A percentile compares a stretch with the other conserved stretches of the same genome.
These are phyloP conservation scores for Starmerella vaccinii DNA, from an alignment of 805 yeast species.

Conservation along the genomic window DNA sequence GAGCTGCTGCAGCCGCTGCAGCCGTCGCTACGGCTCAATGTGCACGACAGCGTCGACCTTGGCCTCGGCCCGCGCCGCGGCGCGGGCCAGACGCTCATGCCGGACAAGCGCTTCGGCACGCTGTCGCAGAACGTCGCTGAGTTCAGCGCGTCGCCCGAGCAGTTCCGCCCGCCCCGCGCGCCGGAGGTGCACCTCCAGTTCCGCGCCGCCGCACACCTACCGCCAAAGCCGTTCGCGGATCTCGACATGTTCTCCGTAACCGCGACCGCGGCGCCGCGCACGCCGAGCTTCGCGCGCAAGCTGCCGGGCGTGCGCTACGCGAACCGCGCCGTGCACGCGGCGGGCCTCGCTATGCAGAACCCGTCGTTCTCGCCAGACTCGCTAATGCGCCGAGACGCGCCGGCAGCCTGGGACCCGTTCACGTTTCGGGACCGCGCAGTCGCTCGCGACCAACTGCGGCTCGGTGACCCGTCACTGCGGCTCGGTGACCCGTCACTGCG, in stretches of 20 bases:
- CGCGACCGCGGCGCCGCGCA: no score
- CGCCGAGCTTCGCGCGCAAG: no score
- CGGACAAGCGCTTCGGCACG: background rate
- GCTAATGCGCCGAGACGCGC: no score
- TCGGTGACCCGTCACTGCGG: no score
- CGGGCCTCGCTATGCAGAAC: no score
- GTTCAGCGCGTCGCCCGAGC: conserved; percentile 2
- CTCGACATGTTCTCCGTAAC: background rate
- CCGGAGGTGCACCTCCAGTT: background rate
- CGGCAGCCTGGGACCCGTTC: no score
- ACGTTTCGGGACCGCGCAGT: no score
- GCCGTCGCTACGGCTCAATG: background rate
- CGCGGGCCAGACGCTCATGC: background rate
- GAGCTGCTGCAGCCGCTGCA: background rate
- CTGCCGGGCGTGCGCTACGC: no score
- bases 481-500: no score
- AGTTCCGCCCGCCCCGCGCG: background rate
- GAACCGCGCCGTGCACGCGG: no score
- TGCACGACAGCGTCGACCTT: background rate
- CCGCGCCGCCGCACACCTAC: background rate
- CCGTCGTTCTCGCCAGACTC: no score
- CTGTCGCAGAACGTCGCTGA: background rate
- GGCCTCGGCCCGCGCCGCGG: background rate
- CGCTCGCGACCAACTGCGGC: no score
- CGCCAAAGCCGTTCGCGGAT: background rate